Evolutionary conservation across 2,329 filamentous ascomycete genomes (phyloP).

Genomic region (Cadophora sp.): DNA sequence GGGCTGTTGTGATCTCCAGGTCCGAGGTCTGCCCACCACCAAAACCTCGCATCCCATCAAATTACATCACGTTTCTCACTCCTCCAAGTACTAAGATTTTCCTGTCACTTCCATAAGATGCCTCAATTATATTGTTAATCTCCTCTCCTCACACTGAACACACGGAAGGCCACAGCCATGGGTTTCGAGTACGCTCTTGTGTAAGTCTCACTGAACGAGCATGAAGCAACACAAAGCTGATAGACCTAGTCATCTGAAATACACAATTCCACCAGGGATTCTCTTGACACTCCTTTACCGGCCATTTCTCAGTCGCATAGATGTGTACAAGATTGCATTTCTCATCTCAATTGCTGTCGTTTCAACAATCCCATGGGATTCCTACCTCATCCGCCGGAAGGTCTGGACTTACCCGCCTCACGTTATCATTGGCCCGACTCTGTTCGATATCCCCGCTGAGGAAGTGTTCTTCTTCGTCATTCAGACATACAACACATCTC

Average conservation of each 20-base stretch:
- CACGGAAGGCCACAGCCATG: conserved; percentile 49
- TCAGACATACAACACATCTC: conserved; percentile 75
- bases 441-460: conserved; percentile 72
- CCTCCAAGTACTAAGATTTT: too few relatives aligned
- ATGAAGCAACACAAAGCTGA: conserved; percentile 16
- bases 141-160: conserved; percentile 5
- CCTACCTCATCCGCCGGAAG: conserved; percentile 70
- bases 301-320: conserved; percentile 66
- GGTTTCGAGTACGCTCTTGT: conserved; percentile 68
- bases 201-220: conserved; percentile 51
- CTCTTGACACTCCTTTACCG: conserved; percentile 64
- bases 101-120: not conserved
- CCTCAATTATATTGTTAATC: conserved; percentile 5
- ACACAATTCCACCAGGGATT: conserved; percentile 69
- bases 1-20: not conserved
- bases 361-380: conserved; percentile 78
- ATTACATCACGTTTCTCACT: not conserved
- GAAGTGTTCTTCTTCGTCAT: conserved; percentile 81
- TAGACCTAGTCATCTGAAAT: conserved; percentile 60
- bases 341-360: conserved; percentile 68
- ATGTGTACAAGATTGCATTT: conserved; percentile 67
- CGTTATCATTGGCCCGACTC: conserved; percentile 66
- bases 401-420: conserved; percentile 76
- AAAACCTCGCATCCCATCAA: not conserved
- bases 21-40: not conserved